phyloP scores from a whole-genome alignment of 768 basidiomycete species.

The Cubamyces lactineus region DNA sequence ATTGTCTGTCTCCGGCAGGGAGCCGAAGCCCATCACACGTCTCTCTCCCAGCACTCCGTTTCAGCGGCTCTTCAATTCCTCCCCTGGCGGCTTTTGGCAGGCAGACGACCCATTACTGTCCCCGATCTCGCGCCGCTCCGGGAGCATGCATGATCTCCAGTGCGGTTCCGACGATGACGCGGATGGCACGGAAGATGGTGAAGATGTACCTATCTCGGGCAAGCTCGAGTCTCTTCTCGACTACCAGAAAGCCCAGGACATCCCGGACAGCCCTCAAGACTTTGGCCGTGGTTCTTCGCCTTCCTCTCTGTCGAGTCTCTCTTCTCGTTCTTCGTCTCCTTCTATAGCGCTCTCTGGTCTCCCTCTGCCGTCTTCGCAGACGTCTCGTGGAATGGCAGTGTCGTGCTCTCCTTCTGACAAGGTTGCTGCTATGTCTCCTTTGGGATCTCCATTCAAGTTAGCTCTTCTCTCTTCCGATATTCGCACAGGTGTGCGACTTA shows the following conservation, averaged over 20 bases:
- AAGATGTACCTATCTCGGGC: slow-evolving; percentile 1
- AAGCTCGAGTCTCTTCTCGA: slow-evolving; percentile 25
- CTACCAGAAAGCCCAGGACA: slow-evolving; percentile 19
- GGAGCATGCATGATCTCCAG: neutral
- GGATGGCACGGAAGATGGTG: neutral
- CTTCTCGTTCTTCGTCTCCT: slow-evolving; percentile 23
- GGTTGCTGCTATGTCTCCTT: neutral
- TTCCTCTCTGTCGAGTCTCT: slow-evolving; percentile 24
- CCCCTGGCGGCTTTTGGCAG: slow-evolving; percentile 26
- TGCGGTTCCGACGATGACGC: neutral
- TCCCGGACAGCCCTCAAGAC: slow-evolving; percentile 7
- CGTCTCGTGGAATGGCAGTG: slow-evolving; percentile 2
- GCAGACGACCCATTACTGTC: slow-evolving; percentile 17
- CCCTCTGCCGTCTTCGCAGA: slow-evolving; percentile 19
- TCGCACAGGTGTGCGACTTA: neutral
- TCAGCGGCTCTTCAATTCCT: slow-evolving; percentile 24
- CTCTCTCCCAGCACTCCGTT: slow-evolving; percentile 23
- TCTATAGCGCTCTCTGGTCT: neutral
- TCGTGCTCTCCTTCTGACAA: slow-evolving; percentile 7
- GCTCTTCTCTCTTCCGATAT: neutral
- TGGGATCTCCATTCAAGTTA: slow-evolving; percentile 11
- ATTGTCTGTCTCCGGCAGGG: neutral
- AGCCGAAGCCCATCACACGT: slow-evolving; percentile 12
- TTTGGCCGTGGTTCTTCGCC: slow-evolving; percentile 10
- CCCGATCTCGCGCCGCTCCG: slow-evolving; percentile 17